phyloP scores from a whole-genome alignment of 116 monocot species.

The Trichopus zeylanicus region DNA sequence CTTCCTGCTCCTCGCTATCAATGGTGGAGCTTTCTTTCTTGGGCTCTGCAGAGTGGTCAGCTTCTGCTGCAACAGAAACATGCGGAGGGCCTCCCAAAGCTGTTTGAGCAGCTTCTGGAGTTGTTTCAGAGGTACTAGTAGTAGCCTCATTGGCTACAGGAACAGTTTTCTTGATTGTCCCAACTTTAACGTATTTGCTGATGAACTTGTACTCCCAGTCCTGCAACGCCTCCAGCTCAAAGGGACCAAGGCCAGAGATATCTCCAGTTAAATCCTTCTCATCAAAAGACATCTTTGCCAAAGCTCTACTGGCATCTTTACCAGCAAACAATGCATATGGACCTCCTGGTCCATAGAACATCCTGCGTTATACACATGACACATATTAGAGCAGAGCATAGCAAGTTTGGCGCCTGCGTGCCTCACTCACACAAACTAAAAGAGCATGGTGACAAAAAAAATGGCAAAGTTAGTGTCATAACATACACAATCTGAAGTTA shows the following conservation, averaged over 20 bases:
- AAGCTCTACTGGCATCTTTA: constrained; percentile 63
- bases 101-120: not conserved
- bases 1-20: not conserved
- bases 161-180: constrained; percentile 15
- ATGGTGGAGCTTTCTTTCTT: too few relatives aligned
- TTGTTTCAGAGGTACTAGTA: not conserved
- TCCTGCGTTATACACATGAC: constrained; percentile 15
- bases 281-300: constrained; percentile 83
- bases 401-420: too few relatives aligned
- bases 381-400: not conserved
- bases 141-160: not conserved
- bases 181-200: constrained; percentile 48
- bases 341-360: constrained; percentile 79
- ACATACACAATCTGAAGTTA: too few relatives aligned
- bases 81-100: not conserved
- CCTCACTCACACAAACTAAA: too few relatives aligned
- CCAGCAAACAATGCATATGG: constrained; percentile 66
- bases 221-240: constrained; percentile 69
- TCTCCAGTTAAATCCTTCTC: constrained; percentile 60
- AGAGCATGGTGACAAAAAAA: too few relatives aligned
- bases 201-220: constrained; percentile 88
- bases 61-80: not conserved
- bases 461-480: too few relatives aligned
- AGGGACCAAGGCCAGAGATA: constrained; percentile 58
- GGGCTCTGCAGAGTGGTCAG: too few relatives aligned